Percentiles rank a stretch among this genome's conserved stretches.
Conservation (phyloP, 2,329 filamentous ascomycete species). For the Epichloe glyceriae region DNA sequence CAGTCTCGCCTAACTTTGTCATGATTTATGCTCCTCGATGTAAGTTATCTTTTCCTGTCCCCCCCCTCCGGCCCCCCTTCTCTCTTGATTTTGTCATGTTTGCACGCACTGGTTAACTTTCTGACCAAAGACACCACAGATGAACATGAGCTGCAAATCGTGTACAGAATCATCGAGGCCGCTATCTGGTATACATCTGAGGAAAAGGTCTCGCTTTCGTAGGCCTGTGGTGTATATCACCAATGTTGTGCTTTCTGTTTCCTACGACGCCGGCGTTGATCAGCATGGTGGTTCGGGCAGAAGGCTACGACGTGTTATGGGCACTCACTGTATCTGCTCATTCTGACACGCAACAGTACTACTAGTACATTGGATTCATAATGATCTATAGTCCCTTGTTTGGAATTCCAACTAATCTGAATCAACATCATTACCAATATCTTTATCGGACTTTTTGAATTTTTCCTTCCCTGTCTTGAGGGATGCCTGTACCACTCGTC, state of each 20-base stretch:
- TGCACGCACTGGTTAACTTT: not conserved
- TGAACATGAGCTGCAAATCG: conserved; percentile 51
- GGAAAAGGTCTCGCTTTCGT: conserved; percentile 27
- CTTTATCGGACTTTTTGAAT: conserved; percentile 55
- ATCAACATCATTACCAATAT: conserved; percentile 29
- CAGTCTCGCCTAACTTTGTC: conserved; percentile 62
- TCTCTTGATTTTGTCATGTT: not conserved
- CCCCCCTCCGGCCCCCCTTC: no score
- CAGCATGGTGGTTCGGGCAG: no score
- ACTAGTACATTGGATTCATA: not conserved
- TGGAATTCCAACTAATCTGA: conserved; percentile 13
- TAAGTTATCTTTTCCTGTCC: conserved; percentile 13
- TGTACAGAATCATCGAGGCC: conserved; percentile 59
- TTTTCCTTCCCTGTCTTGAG: conserved; percentile 58
- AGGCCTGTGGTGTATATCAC: not conserved
- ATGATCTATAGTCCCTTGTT: not conserved
- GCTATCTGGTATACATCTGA: conserved; percentile 54
- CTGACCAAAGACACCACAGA: conserved; percentile 21
- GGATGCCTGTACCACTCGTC: conserved; percentile 57
- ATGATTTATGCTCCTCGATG: conserved; percentile 70
- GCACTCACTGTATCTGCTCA: no score
- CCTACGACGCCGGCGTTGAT: no score
- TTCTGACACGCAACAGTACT: no score
- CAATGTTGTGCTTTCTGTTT: no score
- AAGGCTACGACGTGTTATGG: no score